Evolutionary conservation across 805 yeast genomes (phyloP).

Genomic region (Candida palmyrensis): DNA sequence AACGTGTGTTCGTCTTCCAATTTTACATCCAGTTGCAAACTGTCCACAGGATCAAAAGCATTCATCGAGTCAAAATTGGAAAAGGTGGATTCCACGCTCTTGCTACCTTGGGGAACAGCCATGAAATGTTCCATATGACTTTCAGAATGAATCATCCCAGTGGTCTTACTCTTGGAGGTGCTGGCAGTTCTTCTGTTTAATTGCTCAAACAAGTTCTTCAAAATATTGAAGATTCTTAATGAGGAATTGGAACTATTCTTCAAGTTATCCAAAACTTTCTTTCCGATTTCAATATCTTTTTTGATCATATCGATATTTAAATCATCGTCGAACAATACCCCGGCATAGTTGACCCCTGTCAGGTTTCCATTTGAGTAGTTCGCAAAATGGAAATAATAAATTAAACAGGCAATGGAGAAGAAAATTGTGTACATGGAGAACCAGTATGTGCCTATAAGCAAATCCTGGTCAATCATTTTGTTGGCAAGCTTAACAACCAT

Average conservation of each 20-base stretch:
- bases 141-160: slow-evolving; percentile 1
- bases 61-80: slow-evolving; percentile 26
- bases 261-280: slow-evolving; percentile 62
- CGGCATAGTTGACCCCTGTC: slow-evolving; percentile 32
- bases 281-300: slow-evolving; percentile 78
- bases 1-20: slow-evolving; percentile 1
- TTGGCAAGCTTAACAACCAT: slow-evolving; percentile 76
- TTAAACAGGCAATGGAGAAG: slow-evolving; percentile 81
- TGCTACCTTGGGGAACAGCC: slow-evolving; percentile 8
- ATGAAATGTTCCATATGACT: neutral
- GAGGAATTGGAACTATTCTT: slow-evolving; percentile 78
- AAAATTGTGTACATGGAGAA: slow-evolving; percentile 85
- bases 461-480: slow-evolving; percentile 67
- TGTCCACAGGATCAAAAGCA: slow-evolving; percentile 10
- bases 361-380: slow-evolving; percentile 22
- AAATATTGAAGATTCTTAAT: slow-evolving; percentile 68
- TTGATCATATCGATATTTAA: slow-evolving; percentile 54
- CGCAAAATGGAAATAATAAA: slow-evolving; percentile 67
- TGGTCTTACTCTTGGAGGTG: slow-evolving; percentile 17
- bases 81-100: slow-evolving; percentile 18
- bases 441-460: slow-evolving; percentile 86
- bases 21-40: neutral
- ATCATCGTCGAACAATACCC: slow-evolving; percentile 41
- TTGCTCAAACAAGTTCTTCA: slow-evolving; percentile 76
- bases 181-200: slow-evolving; percentile 67